Base-by-base conservation (phyloP, 1,284 basidiomycete genomes). In the Hemileia vastatrix region DNA sequence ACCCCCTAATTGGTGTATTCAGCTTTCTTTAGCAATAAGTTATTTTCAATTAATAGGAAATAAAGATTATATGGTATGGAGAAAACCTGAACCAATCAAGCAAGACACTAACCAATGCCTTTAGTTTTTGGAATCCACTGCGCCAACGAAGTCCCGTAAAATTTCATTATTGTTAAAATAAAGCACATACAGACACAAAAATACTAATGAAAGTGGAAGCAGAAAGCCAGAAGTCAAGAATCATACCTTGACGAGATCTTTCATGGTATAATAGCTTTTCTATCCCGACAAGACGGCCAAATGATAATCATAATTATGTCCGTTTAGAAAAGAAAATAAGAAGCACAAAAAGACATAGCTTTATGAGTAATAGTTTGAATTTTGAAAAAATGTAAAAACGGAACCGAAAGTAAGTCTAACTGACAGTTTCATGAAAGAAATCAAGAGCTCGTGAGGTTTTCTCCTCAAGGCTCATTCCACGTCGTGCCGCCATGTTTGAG, bases 41-140 rank as follows among this genome's bases (percentile, higher is more conserved):
- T n/a, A n/a, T n/a, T n/a, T n/a, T n/a, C n/a, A n/a, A n/a, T n/a
- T n/a, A n/a, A n/a, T n/a, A n/a, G n/a, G n/a, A n/a, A n/a, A n/a
- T n/a, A n/a, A n/a, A n/a, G n/a, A n/a, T n/a, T n/a, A n/a, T n/a
- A n/a, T n/a, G n/a, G n/a, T n/a, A n/a, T n/a, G n/a, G n/a, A n/a
- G n/a, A n/a, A n/a, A n/a, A n/a, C n/a, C n/a, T n/a, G n/a, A n/a
- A n/a, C n/a, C n/a, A n/a, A n/a, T n/a, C n/a, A n/a, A n/a, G n/a
- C n/a, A 23, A 53, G 13, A 19, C 19, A 8, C 60, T 40, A 45
- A 62, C 60, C 60, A 13, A 62, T 52, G 6, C 60, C 60, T 56
- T 54, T 62, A 47, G 60, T 45, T 33, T 55, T 62, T 5, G 60
- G 60, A 19, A 62, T 33, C 5, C 54, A 53, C 60, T 62, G 24